Base-by-base conservation (phyloP, 2,329 filamentous ascomycete species). In the Hysterium pulicare region DNA sequence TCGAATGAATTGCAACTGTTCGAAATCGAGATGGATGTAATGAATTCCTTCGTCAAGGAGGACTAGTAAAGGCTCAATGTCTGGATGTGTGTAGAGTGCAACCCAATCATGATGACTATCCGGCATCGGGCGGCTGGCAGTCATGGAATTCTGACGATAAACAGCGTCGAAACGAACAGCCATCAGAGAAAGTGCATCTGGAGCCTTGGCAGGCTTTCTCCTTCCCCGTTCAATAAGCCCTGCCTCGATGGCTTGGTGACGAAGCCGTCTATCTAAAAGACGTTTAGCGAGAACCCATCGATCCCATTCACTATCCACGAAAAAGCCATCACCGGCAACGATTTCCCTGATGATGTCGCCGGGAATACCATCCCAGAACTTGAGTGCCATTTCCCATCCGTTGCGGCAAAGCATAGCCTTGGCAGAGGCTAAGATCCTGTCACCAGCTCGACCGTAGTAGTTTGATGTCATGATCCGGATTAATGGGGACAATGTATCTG, bases 31-130 rank as follows among this genome's bases (percentile, higher is more conserved):
- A 54, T 81, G 78, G 3, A 79, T 68, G 58, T 80, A 81, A 53
- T 81, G 77, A 7, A 81, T 78, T 1, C 77, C 78, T 59, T 79
- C 75, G 44, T 81, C 77, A 3, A 81, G 61, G 2, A 81, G 61
- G 0, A 78, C 76, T 6, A 79, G 60, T 4, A 81, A 61, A 8
- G 76, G 76, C 49, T 77, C 75, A 33, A 81, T 69, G 32, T 80
- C 77, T 0, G 72, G 69, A 33, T 73, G 67, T 0, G 75, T 77
- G 55, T 80, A 80, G 3, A 77, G 61, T 5, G 69, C 61, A 22
- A 77, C 59, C 71, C 75, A 80, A 2, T 66, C 62, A 31, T 70
- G 65, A 40, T 77, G 67, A 3, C 59, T 64, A 36, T 77, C 72
- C 1, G 73, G 68, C 8, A 61, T 66, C 45, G 57, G 53, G 40